phyloP scores from a whole-genome alignment of 139 green algal species.

The Diplosphaera chodatii region DNA sequence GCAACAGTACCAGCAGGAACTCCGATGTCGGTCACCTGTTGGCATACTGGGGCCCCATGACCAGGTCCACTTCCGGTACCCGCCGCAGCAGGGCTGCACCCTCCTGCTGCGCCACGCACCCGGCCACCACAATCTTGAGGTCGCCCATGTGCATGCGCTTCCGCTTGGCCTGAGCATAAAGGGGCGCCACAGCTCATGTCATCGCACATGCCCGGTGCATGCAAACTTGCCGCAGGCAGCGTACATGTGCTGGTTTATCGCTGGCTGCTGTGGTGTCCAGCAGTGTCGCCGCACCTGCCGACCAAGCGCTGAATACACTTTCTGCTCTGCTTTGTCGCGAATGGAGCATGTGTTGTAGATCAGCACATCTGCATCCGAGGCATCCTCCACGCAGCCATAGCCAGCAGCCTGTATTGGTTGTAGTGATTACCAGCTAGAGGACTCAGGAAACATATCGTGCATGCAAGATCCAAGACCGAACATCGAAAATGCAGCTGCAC shows the following conservation, averaged over 20 bases:
- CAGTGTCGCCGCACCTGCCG: conserved; percentile 53
- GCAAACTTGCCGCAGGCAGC: no score
- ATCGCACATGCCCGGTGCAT: no score
- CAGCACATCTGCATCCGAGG: conserved; percentile 80
- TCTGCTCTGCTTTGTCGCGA: conserved; percentile 89
- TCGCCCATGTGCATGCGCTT: conserved; percentile 63
- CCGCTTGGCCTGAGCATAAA: conserved; percentile 66
- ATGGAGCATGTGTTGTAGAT: conserved; percentile 99
- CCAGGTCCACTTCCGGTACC: conserved; percentile 94
- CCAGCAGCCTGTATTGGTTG: conserved; percentile 46
- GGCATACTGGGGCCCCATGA: conserved; percentile 96
- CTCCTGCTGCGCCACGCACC: conserved; percentile 91
- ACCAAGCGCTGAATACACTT: conserved; percentile 89
- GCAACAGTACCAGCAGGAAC: no score
- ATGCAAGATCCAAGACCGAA: no score
- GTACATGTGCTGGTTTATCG: no score
- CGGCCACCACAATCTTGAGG: conserved; percentile 85
- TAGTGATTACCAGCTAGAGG: no score
- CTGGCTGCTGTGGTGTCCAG: no score
- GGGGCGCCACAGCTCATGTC: no score
- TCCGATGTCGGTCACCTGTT: no score
- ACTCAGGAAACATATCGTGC: no score
- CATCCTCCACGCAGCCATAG: conserved; percentile 72
- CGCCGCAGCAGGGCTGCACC: conserved; percentile 79
- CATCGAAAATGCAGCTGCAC: no score